phyloP scores from a whole-genome alignment of 129 eudicot species.

The Pittosporum tobira region DNA sequence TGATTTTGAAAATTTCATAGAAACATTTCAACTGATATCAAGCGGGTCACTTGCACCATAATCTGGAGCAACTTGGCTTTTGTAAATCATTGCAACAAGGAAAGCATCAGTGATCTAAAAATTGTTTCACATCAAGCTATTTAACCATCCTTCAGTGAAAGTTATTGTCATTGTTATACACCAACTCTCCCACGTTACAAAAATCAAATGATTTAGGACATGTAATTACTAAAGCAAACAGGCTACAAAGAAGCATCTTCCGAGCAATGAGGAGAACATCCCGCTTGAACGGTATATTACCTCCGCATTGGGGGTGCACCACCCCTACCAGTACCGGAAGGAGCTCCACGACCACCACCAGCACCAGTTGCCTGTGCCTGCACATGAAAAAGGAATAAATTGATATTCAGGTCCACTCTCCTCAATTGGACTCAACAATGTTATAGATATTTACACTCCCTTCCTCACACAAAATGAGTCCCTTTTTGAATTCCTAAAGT shows the following conservation, averaged over 20 bases:
- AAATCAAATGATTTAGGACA: not conserved
- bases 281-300: not conserved
- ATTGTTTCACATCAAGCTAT: not conserved
- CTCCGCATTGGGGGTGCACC: conserved; percentile 12
- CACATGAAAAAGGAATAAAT: not conserved
- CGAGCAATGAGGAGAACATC: not conserved
- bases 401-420: not conserved
- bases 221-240: not conserved
- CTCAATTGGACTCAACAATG: not conserved
- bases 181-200: not conserved
- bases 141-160: not conserved
- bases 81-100: too few relatives aligned
- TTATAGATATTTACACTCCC: not conserved
- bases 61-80: too few relatives aligned
- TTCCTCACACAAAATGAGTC: too few relatives aligned
- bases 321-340: conserved; percentile 16
- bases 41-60: too few relatives aligned
- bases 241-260: not conserved
- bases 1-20: too few relatives aligned
- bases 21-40: too few relatives aligned
- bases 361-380: conserved; percentile 27
- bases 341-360: conserved; percentile 26
- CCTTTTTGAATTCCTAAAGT: too few relatives aligned
- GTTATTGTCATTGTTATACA: not conserved
- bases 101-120: not conserved